Base-by-base conservation (phyloP, 805 yeast genomes). In the Saccharomycopsis oosterbeekiorum region DNA sequence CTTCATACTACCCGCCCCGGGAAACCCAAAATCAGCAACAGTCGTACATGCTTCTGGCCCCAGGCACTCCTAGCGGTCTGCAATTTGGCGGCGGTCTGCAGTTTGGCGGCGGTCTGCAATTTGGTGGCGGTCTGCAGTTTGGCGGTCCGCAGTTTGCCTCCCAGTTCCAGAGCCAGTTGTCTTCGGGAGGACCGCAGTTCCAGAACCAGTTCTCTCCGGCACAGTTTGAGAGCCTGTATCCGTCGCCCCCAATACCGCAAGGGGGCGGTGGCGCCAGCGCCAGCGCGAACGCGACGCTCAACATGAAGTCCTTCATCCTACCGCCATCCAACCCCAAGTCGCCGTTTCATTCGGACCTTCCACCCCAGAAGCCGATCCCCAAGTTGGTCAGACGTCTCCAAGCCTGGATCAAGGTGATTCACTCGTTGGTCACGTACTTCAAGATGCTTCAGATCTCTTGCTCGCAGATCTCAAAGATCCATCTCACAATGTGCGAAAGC, bases 341-440 rank as follows among this genome's bases (percentile, higher is more conserved):
- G 10, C 65, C 65, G 3, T 63, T 57, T 39, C 55, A 37, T 47
- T 51, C 59, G 19, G 55, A 59, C 21, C 14, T 63, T 34, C 65
- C 65, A 3, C n/a, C 56, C 21, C 40, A 29, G 15, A 47, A 59
- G 29, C 65, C 65, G 3, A 40, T 63, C 21, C 37, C 47, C 40
- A 56, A 43, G 47, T 34, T 63, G 39, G 55, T 58, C 36, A 34
- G 29, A 15, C 53, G 65, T 19, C 57, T 63, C 37, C 63, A 61
- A 8, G 56, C 56, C 4, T 63, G 65, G 65, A 57, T 56, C 55
- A 43, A 55, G 34, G 57, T 63, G 10, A 24, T 63, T n/a, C 56
- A 60, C 14, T 60, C 63, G 1, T 53, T 63, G 36, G 39, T 61
- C 29, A 19, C 56, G 11, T 63, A 63, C 55, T 63, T 21, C 58